Evolutionary conservation across 2,329 filamentous ascomycete species (phyloP), one percentile per base, ranked within the genome.

Genomic region (Atkinsonella texensis): DNA sequence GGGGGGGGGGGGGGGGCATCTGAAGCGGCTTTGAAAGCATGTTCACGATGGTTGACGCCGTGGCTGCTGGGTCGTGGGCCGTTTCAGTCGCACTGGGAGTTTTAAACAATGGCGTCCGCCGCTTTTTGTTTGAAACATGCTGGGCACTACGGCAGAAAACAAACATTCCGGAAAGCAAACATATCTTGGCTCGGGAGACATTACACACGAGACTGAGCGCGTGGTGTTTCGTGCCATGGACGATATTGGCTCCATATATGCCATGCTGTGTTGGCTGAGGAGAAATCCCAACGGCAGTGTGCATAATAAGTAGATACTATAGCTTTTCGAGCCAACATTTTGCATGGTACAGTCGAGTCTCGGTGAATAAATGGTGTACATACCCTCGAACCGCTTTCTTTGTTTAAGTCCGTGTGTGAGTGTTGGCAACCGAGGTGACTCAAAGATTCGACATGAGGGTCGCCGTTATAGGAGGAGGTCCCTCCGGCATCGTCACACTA

Each of bases 401-500:
- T 7, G 3, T 12, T 5, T 38, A 4, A 38, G 35, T 15, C 35
- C 35, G 15, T 4, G 35, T 38, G 15, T 13, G 33, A 35, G 10
- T 38, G 11, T 38, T 5, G 8, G 11, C 11, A 38, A 38, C 35
- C 9, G 35, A 1, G 35, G 35, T 38, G 4, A 48, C 17, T 33
- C 11, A 17, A 46, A 46, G 10, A 4, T 9, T 33, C 9, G 11
- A 3, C 18, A 62, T 64, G 55, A 60, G 53, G 42, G 66, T 70
- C 9, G 66, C 66, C 4, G 58, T 71, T 40, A 64, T 70, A 48
- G 67, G 68, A 33, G 68, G 58, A 10, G 68, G 68, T 4, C 63
- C 68, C 7, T 64, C 66, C 2, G 68, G 68, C 0, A 60, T 71
- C 11, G 63, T 63, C 3, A 68, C 67, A 3, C 57, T 69, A 8